Percentiles rank a stretch among this genome's conserved stretches.
These are phyloP conservation scores for Nymphaea thermarum DNA, from an alignment of 164 flowering plant species.

Conservation along the genomic window DNA sequence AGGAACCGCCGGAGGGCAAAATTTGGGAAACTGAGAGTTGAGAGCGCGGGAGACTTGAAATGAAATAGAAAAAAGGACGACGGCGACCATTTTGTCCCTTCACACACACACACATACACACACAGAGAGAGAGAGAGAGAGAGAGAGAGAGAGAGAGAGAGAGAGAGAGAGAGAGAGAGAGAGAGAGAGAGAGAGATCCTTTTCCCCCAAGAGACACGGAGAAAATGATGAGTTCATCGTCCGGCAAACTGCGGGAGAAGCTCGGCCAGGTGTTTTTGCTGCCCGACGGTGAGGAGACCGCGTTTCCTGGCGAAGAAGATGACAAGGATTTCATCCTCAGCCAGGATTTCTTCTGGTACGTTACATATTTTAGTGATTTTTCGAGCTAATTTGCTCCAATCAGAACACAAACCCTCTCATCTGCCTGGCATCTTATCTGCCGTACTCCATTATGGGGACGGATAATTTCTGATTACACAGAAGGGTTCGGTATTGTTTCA, in stretches of 20 bases:
- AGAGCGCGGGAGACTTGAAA: too few relatives aligned
- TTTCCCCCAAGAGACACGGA: background rate
- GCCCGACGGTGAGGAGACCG: slow-evolving; percentile 7
- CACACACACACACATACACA: too few relatives aligned
- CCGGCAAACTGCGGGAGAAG: slow-evolving; percentile 30
- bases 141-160: slow-evolving; percentile 2
- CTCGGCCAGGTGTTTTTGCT: slow-evolving; percentile 29
- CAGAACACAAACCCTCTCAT: too few relatives aligned
- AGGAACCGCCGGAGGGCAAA: too few relatives aligned
- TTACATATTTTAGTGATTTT: too few relatives aligned
- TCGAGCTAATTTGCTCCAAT: background rate
- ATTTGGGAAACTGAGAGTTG: too few relatives aligned
- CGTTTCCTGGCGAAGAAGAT: slow-evolving; percentile 16
- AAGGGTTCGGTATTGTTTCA: too few relatives aligned
- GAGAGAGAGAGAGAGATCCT: background rate
- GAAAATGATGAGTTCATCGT: slow-evolving; percentile 28
- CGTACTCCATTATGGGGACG: too few relatives aligned
- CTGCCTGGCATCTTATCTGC: too few relatives aligned
- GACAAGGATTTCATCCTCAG: slow-evolving; percentile 77
- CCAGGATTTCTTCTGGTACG: slow-evolving; percentile 91
- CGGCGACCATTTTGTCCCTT: too few relatives aligned
- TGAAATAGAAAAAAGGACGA: too few relatives aligned
- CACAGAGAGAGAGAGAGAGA: slow-evolving; percentile 1
- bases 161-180: slow-evolving; percentile 2
- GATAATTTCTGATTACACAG: too few relatives aligned